Conservation (phyloP, 2,329 filamentous ascomycete genomes). For the Penicillium sp. region DNA sequence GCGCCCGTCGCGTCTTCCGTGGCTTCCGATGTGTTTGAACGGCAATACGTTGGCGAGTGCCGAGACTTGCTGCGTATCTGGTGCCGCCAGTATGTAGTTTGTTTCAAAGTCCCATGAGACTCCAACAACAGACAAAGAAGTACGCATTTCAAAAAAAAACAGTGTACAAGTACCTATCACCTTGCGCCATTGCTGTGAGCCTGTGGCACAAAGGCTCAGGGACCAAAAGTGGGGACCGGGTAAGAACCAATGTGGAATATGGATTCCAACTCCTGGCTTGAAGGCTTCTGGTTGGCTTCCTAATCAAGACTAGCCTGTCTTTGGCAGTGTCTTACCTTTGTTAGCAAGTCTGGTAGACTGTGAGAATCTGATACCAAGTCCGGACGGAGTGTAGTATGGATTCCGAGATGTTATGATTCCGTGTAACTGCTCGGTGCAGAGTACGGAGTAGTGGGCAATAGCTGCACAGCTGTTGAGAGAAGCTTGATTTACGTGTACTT, state of each 20-base stretch:
- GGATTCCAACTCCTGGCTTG: background rate
- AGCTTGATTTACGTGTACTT: no score
- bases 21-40: constrained; percentile 10
- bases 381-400: no score
- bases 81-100: background rate
- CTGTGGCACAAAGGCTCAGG: background rate
- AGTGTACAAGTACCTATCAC: no score
- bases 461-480: no score
- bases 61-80: background rate
- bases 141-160: background rate
- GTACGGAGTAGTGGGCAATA: no score
- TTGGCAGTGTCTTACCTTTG: background rate
- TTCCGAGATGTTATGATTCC: no score
- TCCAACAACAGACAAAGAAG: background rate
- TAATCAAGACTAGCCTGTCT: constrained; percentile 4
- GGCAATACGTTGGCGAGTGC: constrained; percentile 1
- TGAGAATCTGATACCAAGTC: no score
- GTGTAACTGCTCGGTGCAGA: no score
- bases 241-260: background rate
- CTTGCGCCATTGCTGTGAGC: background rate
- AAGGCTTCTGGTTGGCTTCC: constrained; percentile 7
- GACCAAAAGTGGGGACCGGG: background rate
- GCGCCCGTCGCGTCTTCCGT: constrained; percentile 13
- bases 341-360: no score
- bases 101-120: no score